Evolutionary conservation across 805 yeast genomes (phyloP).

Genomic region (Teunomyces kruisii): DNA sequence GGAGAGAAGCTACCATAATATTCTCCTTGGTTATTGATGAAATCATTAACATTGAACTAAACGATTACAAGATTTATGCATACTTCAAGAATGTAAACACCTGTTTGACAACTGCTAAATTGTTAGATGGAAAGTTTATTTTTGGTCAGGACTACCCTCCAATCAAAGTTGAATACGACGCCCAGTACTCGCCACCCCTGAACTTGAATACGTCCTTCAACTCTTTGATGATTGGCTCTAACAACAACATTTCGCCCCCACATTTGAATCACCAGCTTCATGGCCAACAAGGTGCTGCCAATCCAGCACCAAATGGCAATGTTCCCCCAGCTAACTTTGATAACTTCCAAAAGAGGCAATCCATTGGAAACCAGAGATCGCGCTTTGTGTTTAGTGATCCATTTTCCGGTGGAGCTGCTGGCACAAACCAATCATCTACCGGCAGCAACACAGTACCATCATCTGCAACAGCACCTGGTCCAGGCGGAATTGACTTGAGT

Average conservation of each 20-base stretch:
- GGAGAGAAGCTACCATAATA: conserved; percentile 65
- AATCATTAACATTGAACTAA: conserved; percentile 48
- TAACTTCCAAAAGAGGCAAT: conserved; percentile 48
- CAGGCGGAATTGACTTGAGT: conserved; percentile 31
- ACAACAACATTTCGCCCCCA: conserved; percentile 36
- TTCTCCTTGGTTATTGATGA: conserved; percentile 71
- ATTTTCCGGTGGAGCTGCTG: conserved; percentile 19
- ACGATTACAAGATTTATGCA: conserved; percentile 34
- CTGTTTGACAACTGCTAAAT: conserved; percentile 39
- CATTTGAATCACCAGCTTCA: conserved; percentile 13
- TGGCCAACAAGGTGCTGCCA: conserved; percentile 3
- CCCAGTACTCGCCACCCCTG: conserved; percentile 15
- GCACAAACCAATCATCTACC: not conserved
- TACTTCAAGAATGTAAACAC: conserved; percentile 37
- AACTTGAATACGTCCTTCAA: conserved; percentile 20
- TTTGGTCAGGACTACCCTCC: conserved; percentile 39
- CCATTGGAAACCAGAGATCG: conserved; percentile 60
- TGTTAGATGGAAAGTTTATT: conserved; percentile 40
- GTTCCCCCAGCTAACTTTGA: conserved; percentile 17
- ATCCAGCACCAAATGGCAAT: not conserved
- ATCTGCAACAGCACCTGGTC: conserved; percentile 7
- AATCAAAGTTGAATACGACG: conserved; percentile 36
- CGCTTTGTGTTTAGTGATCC: conserved; percentile 72
- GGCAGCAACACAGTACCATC: conserved; percentile 5
- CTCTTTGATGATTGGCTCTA: conserved; percentile 23